Evolutionary conservation across 441 rosid species (phyloP), one percentile per base, ranked within the genome.

Genomic region (Hura crepitans): DNA sequence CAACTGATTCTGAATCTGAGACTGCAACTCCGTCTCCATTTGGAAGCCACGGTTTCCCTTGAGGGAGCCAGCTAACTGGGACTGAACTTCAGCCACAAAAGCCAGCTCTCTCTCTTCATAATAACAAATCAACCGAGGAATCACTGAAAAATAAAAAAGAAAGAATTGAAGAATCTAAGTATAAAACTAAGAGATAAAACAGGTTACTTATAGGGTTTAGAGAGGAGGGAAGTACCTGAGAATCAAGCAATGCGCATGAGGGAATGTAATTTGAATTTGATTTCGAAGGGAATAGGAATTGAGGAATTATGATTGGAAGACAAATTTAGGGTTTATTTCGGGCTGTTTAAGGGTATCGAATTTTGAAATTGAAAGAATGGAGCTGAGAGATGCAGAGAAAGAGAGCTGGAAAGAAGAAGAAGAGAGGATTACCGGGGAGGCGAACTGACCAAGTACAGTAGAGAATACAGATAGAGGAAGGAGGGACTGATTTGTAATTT

Each of bases 91-190:
- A 60, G 59, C 51, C 23, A 64, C 81, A 57, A 71, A 69, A 54
- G 62, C 82, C 50, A 81, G 59, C 78, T 83, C 89, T 62, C 89
- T 62, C 84, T 78, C 89, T 85, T 85, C 96, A 87, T 87, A 62
- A 27, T 22, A 56, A 58, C 69, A 71, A 79, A 80, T 81, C 81
- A 50, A 66, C 79, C 47, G 60, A 49, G 54, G 33, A 78, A 43
- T 3, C 75, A 27, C 77, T 61, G 69, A 49, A 59, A 56, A 15
- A 39, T 43, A 27, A 18, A 46, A 2, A 37, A 68, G 8, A 1
- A 42, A 45, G 18, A n/a, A 31, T 8, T 4, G 11, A 51, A 27
- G 13, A 28, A 69, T 49, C 53, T 55, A 60, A 58, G 11, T 14
- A 9, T 7, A 20, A 3, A 22, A 69, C 27, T 73, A 66, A 55